Conservation (phyloP, 2,329 filamentous ascomycete genomes). For the Chaetomium strumarium region DNA sequence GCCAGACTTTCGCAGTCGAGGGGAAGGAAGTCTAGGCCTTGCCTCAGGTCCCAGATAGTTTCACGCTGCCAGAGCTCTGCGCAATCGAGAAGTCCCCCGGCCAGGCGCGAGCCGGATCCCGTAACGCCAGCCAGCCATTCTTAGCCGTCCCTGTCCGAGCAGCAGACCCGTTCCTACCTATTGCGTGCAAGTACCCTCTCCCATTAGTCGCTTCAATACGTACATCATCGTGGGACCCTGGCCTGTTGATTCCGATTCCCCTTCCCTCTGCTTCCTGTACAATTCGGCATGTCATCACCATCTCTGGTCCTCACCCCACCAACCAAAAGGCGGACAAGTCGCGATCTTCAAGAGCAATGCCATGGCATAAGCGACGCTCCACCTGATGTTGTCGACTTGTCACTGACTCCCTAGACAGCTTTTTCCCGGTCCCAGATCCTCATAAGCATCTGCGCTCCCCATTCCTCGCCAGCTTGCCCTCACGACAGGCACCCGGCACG, state of each 20-base stretch:
- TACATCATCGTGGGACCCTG: slow-evolving; percentile 10
- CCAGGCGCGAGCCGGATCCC: slow-evolving; percentile 11
- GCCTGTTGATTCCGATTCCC: slow-evolving; percentile 21
- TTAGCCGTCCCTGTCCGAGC: background rate
- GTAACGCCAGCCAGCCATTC: background rate
- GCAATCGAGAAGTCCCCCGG: background rate
- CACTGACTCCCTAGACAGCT: slow-evolving; percentile 19
- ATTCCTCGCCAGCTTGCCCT: too few relatives aligned
- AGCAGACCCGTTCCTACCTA: background rate
- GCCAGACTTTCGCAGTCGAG: background rate
- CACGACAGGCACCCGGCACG: too few relatives aligned
- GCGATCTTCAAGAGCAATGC: slow-evolving; percentile 24
- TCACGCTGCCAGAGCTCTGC: slow-evolving; percentile 5
- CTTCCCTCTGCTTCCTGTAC: slow-evolving; percentile 16
- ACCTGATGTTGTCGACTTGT: slow-evolving; percentile 14
- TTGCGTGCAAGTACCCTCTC: slow-evolving; percentile 16
- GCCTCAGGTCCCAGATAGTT: slow-evolving; percentile 8
- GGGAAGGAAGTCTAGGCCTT: slow-evolving; percentile 11
- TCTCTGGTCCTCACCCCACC: slow-evolving; percentile 22
- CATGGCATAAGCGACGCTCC: slow-evolving; percentile 21
- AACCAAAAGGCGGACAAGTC: slow-evolving; percentile 7
- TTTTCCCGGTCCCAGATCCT: background rate
- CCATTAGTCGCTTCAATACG: slow-evolving; percentile 10
- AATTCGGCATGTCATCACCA: slow-evolving; percentile 27
- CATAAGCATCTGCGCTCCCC: too few relatives aligned